Percentiles rank a stretch among this genome's conserved stretches.
Conservation (phyloP, 1,284 basidiomycete genomes). For the Inonotus obliquus region DNA sequence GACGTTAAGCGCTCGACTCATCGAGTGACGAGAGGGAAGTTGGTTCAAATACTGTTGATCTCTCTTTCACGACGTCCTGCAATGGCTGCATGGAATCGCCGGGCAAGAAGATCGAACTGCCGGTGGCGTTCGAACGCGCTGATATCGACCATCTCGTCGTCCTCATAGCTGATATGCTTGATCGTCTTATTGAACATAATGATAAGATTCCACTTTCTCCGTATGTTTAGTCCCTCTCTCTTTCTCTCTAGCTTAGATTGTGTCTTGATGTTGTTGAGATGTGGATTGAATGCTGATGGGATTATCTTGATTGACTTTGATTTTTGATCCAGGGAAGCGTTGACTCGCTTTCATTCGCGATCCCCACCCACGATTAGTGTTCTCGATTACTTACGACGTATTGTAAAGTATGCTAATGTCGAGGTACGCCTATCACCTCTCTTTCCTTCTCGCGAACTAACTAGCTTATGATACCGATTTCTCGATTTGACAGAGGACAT, state of each 20-base stretch:
- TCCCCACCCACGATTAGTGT: conserved; percentile 82
- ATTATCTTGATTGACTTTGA: conserved; percentile 9
- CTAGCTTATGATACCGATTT: not conserved
- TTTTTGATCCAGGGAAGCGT: conserved; percentile 52
- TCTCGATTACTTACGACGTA: conserved; percentile 86
- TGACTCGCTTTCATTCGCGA: conserved; percentile 92
- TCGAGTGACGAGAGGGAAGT: not conserved
- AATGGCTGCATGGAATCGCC: conserved; percentile 47
- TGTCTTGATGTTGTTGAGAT: too few relatives aligned
- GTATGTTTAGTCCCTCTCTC: conserved; percentile 38
- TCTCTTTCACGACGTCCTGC: not conserved
- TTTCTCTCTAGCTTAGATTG: not conserved
- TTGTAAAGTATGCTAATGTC: conserved; percentile 88
- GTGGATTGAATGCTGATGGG: not conserved
- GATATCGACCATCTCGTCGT: conserved; percentile 77
- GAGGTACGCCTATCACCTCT: conserved; percentile 57
- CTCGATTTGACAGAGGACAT: conserved; percentile 81
- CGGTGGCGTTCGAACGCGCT: conserved; percentile 71
- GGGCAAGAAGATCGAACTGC: conserved; percentile 70
- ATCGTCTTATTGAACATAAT: conserved; percentile 88
- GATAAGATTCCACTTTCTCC: conserved; percentile 84
- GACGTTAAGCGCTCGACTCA: not conserved
- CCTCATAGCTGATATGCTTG: conserved; percentile 92
- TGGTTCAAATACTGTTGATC: not conserved
- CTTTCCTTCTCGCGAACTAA: not conserved